A percentile compares a stretch with the other conserved stretches of the same genome.
Evolutionary conservation across 108 stramenopile genomes (phyloP).

Genomic region (Cyclotella choctawhatcheeana): DNA sequence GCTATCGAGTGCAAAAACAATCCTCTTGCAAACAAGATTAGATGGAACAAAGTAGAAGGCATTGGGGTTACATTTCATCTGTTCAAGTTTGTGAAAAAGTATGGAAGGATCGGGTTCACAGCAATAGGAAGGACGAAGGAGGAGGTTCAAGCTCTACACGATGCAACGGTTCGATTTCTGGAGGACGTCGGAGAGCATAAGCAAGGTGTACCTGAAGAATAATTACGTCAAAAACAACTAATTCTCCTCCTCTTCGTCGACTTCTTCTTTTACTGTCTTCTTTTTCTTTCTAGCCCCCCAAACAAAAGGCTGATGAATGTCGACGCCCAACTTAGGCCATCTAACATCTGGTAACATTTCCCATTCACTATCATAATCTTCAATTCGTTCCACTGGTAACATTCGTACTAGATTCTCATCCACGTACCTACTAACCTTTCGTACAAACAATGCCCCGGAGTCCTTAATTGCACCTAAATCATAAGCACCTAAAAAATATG

Average conservation of each 20-base stretch:
- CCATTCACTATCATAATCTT: constrained; percentile 20
- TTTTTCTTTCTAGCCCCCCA: constrained; percentile 31
- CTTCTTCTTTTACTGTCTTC: constrained; percentile 1
- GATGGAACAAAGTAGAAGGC: constrained; percentile 32
- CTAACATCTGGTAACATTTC: constrained; percentile 69
- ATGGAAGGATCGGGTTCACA: constrained; percentile 43
- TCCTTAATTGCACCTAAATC: constrained; percentile 73
- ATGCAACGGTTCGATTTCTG: constrained; percentile 22
- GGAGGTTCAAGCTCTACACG: constrained; percentile 23
- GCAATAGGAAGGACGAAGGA: constrained; percentile 25
- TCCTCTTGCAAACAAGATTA: constrained; percentile 19
- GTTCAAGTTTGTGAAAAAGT: constrained; percentile 30
- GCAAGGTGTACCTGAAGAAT: too few relatives aligned
- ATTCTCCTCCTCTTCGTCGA: background rate
- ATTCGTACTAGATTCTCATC: constrained; percentile 75
- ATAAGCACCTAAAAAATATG: constrained; percentile 89
- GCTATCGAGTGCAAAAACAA: constrained; percentile 24
- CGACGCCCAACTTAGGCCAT: constrained; percentile 67
- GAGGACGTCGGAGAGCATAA: constrained; percentile 1
- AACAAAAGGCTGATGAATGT: constrained; percentile 34
- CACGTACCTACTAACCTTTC: constrained; percentile 77
- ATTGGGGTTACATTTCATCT: constrained; percentile 46
- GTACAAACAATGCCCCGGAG: constrained; percentile 83
- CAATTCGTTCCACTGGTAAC: constrained; percentile 58
- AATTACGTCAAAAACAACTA: too few relatives aligned